A percentile compares a stretch with the other conserved stretches of the same genome.
Evolutionary conservation across 768 basidiomycete genomes (phyloP).

Genomic region (Asterophora parasitica): DNA sequence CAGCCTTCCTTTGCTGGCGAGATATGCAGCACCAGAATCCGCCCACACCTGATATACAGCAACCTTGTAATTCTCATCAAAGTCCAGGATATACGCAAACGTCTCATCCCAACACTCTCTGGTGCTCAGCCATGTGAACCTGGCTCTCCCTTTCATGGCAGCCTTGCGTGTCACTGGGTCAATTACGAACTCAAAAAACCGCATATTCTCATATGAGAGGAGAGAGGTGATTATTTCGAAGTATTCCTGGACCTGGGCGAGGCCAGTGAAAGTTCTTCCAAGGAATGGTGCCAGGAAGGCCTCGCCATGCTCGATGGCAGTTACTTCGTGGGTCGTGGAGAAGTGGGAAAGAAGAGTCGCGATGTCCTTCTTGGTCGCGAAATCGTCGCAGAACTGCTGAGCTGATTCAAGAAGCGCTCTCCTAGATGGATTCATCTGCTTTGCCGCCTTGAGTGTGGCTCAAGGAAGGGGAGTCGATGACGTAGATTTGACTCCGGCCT

Average conservation of each 20-base stretch:
- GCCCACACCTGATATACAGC: constrained; percentile 63
- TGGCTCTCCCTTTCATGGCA: constrained; percentile 48
- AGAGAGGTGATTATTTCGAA: constrained; percentile 42
- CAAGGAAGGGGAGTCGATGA: too few relatives aligned
- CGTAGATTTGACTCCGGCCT: background rate
- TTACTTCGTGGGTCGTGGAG: constrained; percentile 37
- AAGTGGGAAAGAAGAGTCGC: constrained; percentile 47
- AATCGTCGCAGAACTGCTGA: constrained; percentile 45
- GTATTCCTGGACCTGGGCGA: constrained; percentile 40
- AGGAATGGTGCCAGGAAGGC: constrained; percentile 55
- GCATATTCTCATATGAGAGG: constrained; percentile 47
- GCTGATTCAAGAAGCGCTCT: constrained; percentile 39
- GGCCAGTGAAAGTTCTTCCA: constrained; percentile 44
- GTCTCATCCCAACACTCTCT: constrained; percentile 56
- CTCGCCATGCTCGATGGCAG: constrained; percentile 53
- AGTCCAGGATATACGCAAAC: constrained; percentile 56
- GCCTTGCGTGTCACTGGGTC: constrained; percentile 47
- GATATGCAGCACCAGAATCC: constrained; percentile 60
- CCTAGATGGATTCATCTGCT: constrained; percentile 15
- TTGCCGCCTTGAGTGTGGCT: background rate
- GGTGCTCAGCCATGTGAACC: constrained; percentile 53
- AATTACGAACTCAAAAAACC: constrained; percentile 51
- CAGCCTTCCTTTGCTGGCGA: constrained; percentile 50
- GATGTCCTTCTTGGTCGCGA: constrained; percentile 39
- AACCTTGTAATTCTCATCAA: constrained; percentile 54